phyloP scores from a whole-genome alignment of 495 filamentous ascomycete genomes.

The Cladorrhinum samala region DNA sequence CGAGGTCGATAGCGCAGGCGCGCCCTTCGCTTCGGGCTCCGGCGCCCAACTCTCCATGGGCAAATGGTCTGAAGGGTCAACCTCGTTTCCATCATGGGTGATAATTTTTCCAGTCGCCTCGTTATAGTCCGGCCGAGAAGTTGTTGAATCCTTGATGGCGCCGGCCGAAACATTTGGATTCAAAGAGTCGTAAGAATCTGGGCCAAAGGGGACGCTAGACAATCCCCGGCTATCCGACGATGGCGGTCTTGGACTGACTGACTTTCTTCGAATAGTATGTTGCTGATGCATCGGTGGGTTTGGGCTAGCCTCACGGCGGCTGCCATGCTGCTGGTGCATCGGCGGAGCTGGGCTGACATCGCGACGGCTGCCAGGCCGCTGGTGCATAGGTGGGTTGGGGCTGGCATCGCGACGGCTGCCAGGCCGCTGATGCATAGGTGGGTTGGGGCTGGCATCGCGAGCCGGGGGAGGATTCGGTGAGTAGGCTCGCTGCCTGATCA shows the following conservation, averaged over 20 bases:
- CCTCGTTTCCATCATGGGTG: constrained; percentile 74
- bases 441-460: constrained; percentile 25
- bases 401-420: constrained; percentile 54
- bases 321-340: constrained; percentile 40
- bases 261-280: constrained; percentile 63
- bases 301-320: too few species aligned
- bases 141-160: constrained; percentile 21
- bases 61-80: constrained; percentile 91
- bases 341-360: constrained; percentile 22
- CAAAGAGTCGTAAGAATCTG: constrained; percentile 76
- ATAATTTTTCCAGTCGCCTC: constrained; percentile 60
- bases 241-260: constrained; percentile 65
- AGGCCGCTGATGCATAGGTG: constrained; percentile 30
- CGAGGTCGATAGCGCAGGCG: constrained; percentile 42
- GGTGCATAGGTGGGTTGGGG: constrained; percentile 24
- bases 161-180: constrained; percentile 51
- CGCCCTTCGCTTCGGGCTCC: constrained; percentile 74
- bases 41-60: constrained; percentile 89
- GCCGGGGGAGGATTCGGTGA: constrained; percentile 52
- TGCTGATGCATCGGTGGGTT: constrained; percentile 20
- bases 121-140: constrained; percentile 29
- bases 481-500: constrained; percentile 42
- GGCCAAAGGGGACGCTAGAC: constrained; percentile 74
- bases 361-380: constrained; percentile 49
- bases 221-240: constrained; percentile 47